Percentiles rank a stretch among this genome's conserved stretches.
phyloP scores from a whole-genome alignment of 106 monocot genomes.

The Phalaenopsis equestris region DNA sequence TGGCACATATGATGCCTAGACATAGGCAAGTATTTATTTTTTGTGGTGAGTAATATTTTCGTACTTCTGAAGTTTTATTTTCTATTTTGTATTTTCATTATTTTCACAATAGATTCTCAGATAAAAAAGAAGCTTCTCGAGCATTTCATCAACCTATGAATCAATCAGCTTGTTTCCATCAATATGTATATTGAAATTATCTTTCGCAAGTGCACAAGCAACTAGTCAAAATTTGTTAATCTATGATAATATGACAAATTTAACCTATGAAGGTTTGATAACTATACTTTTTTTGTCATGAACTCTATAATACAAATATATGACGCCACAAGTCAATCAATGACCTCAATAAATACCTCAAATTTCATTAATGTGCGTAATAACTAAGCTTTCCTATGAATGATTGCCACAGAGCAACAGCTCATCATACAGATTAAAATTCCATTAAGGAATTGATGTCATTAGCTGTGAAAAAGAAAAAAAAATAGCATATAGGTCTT shows the following conservation, averaged over 20 bases:
- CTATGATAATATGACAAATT: background rate
- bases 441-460: background rate
- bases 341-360: background rate
- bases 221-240: background rate
- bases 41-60: no score
- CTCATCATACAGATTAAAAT: background rate
- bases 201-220: background rate
- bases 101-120: no score
- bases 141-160: no score
- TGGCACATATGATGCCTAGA: no score
- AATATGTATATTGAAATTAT: background rate
- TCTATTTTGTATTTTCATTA: no score
- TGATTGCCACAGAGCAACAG: background rate
- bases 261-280: background rate
- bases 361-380: background rate
- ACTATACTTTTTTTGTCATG: background rate
- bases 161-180: background rate
- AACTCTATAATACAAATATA: background rate
- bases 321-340: background rate
- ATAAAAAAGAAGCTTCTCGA: no score
- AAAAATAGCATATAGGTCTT: background rate
- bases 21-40: no score
- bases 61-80: no score
- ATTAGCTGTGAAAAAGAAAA: background rate
- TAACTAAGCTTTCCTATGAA: background rate